phyloP scores from a whole-genome alignment of 345 rosid species.

The Laguncularia racemosa region DNA sequence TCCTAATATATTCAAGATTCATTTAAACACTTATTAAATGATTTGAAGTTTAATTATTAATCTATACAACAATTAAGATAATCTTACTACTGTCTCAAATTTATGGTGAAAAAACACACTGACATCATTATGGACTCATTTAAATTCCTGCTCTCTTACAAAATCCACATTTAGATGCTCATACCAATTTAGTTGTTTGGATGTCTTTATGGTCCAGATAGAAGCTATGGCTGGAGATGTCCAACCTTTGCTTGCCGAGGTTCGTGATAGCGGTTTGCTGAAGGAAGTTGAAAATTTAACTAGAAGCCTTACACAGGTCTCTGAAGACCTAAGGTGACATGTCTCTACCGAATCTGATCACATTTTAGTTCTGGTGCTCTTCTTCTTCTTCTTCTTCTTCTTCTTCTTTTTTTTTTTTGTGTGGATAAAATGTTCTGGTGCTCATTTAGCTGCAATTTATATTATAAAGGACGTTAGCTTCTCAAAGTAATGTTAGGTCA shows the following conservation, averaged over 20 bases:
- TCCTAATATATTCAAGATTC: no score
- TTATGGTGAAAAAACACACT: no score
- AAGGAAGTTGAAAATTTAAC: conserved; percentile 85
- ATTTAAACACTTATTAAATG: no score
- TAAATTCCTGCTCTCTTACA: neutral
- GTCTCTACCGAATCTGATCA: neutral
- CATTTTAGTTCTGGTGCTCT: neutral
- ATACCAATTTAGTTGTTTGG: conserved; percentile 36
- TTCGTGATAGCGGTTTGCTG: conserved; percentile 77
- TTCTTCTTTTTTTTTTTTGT: no score
- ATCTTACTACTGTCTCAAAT: no score
- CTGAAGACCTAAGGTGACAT: conserved; percentile 79
- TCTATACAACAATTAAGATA: no score
- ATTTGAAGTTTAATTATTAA: no score
- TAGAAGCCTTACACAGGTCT: conserved; percentile 76
- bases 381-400: no score
- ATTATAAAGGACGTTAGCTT: neutral
- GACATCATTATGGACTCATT: no score
- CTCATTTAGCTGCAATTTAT: neutral
- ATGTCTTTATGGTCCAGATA: conserved; percentile 83
- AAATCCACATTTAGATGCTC: conserved; percentile 16
- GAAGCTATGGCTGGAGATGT: conserved; percentile 96
- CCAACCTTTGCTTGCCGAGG: conserved; percentile 88
- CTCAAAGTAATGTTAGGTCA: no score
- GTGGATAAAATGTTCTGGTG: no score